Evolutionary conservation across 2,329 filamentous ascomycete genomes (phyloP), one percentile per base, ranked within the genome.

Genomic region (Paraconiothyrium brasiliense): DNA sequence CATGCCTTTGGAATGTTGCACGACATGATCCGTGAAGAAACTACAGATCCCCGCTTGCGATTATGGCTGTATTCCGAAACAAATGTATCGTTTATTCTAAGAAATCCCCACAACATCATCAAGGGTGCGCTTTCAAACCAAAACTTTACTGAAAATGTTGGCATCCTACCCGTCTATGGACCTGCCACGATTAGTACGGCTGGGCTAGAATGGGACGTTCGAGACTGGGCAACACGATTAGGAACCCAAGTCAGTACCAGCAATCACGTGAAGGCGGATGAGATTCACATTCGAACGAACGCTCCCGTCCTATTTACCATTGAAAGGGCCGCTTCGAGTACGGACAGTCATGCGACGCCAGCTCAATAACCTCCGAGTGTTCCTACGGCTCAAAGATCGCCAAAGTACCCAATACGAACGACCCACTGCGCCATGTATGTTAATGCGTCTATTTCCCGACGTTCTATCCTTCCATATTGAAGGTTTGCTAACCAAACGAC

Each of bases 171-270:
- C 0, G 81, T 98, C 24, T 90, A 89, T 59, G 92, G 90, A n/a
- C 87, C 89, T 3, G 90, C 92, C 50, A 78, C 85, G n/a, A 93
- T 99, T 69, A 90, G 88, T 8, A 96, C 92, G 0, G 80, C 83
- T 14, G 95, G 95, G 0, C 82, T 98, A 22, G 90, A 97, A 75
- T 99, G 95, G 95, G 93, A 99, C 79, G 92, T 99, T 1, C 76
- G 84, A 61, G 83, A 92, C 62, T 97, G 94, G 93, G 80, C 86
- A 67, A 97, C 82, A 24, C 76, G 80, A 54, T 81, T 84, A 74
- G 82, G 82, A 16, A 77, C 78, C 2, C 78, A 81, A 60, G 78
- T 84, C 60, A 84, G 83, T 66, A 83, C 83, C 7, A 84, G 82
- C 63, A 84, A 84, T 64, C 82, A 84, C 60, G 76, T 83, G 54